Evolutionary conservation across 2,329 filamentous ascomycete species (phyloP).

Genomic region (Chaetomiaceae sp.): DNA sequence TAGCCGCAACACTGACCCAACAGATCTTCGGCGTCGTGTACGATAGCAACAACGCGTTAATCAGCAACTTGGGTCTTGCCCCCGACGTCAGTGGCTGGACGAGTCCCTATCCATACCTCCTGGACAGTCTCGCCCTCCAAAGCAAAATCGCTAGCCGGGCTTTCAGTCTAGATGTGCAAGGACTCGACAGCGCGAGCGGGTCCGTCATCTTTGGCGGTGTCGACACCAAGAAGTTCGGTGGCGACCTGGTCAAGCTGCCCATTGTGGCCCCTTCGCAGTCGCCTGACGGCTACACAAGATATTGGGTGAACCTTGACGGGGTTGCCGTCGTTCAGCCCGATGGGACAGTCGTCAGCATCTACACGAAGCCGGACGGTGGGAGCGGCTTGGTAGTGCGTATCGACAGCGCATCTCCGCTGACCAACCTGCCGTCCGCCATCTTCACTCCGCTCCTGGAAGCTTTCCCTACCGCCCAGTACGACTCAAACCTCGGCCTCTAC

Average conservation of each 20-base stretch:
- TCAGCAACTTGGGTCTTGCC: not conserved
- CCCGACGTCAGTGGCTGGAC: not conserved
- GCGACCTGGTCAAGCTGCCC: not conserved
- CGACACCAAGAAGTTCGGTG: not conserved
- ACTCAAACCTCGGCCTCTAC: too few species aligned
- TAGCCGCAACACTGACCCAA: conserved; percentile 4
- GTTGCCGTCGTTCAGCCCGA: not conserved
- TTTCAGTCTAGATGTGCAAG: conserved; percentile 13
- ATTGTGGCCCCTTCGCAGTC: not conserved
- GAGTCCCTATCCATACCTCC: conserved; percentile 4
- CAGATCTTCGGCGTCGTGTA: conserved; percentile 7
- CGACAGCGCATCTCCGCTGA: too few species aligned
- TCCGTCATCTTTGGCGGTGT: not conserved
- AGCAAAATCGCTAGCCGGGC: conserved; percentile 12
- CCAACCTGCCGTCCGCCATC: too few species aligned
- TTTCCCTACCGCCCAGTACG: too few species aligned
- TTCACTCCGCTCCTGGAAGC: too few species aligned
- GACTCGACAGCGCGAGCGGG: not conserved
- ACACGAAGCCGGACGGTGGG: too few species aligned
- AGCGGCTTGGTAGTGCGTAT: too few species aligned
- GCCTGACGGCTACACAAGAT: not conserved
- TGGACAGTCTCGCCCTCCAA: conserved; percentile 13
- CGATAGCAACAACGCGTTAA: not conserved
- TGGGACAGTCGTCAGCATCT: too few species aligned
- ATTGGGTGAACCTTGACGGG: not conserved